Evolutionary conservation across 1,284 basidiomycete genomes (phyloP).

Genomic region (Singerocomus inundabilis): DNA sequence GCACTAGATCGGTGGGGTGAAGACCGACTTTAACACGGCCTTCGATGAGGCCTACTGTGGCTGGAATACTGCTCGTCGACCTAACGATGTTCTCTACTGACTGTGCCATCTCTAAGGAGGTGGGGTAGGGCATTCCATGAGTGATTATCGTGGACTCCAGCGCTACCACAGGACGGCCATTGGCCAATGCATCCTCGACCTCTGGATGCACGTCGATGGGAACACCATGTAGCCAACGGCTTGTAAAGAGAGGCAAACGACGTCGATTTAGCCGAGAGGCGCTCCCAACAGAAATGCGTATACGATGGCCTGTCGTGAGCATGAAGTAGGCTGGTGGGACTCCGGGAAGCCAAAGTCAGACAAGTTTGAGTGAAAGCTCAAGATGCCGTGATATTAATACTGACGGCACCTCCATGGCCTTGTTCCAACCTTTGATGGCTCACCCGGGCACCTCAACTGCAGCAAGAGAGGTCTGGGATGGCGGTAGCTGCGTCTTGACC

Average conservation of each 20-base stretch:
- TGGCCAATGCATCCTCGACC: conserved; percentile 71
- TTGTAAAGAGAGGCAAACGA: conserved; percentile 5
- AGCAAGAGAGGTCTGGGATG: conserved; percentile 42
- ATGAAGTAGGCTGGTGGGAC: conserved; percentile 10
- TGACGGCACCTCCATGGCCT: too few relatives aligned
- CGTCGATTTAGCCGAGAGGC: conserved; percentile 8
- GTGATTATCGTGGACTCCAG: conserved; percentile 91
- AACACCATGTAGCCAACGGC: conserved; percentile 18
- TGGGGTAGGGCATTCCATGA: conserved; percentile 85
- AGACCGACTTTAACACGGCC: conserved; percentile 90
- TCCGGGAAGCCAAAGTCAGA: not conserved
- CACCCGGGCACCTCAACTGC: conserved; percentile 44
- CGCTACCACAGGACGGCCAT: conserved; percentile 62
- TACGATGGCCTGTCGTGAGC: conserved; percentile 15
- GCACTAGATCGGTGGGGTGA: conserved; percentile 60
- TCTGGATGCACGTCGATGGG: conserved; percentile 77
- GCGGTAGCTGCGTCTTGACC: conserved; percentile 60
- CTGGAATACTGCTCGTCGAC: conserved; percentile 76
- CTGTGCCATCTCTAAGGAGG: conserved; percentile 71
- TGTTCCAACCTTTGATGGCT: not conserved
- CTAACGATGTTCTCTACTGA: conserved; percentile 82
- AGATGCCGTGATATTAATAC: not conserved
- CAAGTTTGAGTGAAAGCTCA: not conserved
- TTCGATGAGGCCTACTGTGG: conserved; percentile 85
- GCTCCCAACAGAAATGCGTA: conserved; percentile 4